A percentile compares a stretch with the other conserved stretches of the same genome.
phyloP scores from a whole-genome alignment of 148 eudicot genomes.

The Hydrangea macrophylla region DNA sequence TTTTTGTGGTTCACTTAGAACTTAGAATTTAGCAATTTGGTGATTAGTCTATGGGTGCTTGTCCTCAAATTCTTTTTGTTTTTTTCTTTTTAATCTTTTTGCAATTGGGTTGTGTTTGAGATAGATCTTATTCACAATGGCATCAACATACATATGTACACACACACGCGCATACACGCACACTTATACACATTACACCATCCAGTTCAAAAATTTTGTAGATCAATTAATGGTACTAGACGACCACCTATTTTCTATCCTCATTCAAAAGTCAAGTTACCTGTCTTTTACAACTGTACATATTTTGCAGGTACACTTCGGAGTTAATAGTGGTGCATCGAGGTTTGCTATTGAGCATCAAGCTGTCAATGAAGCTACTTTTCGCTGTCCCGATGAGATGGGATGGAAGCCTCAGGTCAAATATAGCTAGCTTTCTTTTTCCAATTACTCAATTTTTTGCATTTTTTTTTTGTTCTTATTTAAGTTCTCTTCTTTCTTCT shows the following conservation, averaged over 20 bases:
- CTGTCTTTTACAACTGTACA: conserved; percentile 4
- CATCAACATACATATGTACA: neutral
- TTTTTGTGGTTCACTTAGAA: no score
- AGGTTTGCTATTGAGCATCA: conserved; percentile 89
- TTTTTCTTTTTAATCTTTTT: no score
- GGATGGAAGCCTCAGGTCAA: conserved; percentile 99
- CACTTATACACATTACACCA: no score
- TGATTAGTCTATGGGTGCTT: no score
- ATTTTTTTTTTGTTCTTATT: neutral
- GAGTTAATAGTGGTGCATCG: conserved; percentile 90
- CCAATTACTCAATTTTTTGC: neutral
- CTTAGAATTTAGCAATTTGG: no score
- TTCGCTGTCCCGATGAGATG: conserved; percentile 97
- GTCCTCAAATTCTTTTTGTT: no score
- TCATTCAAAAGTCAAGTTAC: neutral
- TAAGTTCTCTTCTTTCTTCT: neutral
- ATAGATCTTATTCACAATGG: neutral
- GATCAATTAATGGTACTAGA: neutral
- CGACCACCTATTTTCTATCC: neutral
- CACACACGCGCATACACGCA: no score
- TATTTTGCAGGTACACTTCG: conserved; percentile 77
- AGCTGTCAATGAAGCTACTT: conserved; percentile 93
- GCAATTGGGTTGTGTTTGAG: neutral
- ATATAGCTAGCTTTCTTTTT: neutral
- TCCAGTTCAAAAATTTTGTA: neutral